Percentiles rank a stretch among this genome's conserved stretches.
phyloP scores from a whole-genome alignment of 1,139 yeast genomes.

The Lodderomyces elongisporus region DNA sequence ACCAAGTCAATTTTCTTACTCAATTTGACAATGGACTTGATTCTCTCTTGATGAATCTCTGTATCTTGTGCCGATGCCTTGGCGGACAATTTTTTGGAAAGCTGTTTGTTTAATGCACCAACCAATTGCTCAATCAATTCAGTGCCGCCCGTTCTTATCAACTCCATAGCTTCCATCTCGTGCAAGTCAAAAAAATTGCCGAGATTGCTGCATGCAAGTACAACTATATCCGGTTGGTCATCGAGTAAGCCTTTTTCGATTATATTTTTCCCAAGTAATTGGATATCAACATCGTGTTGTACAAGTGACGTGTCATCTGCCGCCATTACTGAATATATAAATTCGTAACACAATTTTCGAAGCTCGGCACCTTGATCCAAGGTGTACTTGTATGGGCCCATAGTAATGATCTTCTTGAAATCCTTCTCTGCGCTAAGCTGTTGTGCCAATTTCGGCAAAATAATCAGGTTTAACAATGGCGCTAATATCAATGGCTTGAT shows the following conservation, averaged over 20 bases:
- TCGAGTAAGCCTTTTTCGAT: constrained; percentile 33
- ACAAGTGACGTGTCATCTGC: constrained; percentile 20
- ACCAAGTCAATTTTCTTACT: constrained; percentile 11
- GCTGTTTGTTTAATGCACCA: constrained; percentile 22
- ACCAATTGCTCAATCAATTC: constrained; percentile 20
- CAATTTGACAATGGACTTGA: constrained; percentile 13
- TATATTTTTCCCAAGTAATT: constrained; percentile 24
- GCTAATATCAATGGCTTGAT: constrained; percentile 56
- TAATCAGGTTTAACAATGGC: constrained; percentile 62
- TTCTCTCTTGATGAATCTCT: constrained; percentile 15
- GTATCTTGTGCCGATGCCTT: constrained; percentile 42
- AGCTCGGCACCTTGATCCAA: constrained; percentile 76
- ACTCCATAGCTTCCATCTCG: constrained; percentile 13
- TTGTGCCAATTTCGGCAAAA: constrained; percentile 51
- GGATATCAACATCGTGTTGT: constrained; percentile 18
- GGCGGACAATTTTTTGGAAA: constrained; percentile 32
- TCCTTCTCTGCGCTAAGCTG: constrained; percentile 55
- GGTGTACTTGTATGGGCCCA: constrained; percentile 86
- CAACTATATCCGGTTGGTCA: constrained; percentile 35
- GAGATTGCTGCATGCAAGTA: constrained; percentile 33
- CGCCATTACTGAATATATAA: constrained; percentile 51
- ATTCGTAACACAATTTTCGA: constrained; percentile 70
- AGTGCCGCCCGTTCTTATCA: constrained; percentile 14
- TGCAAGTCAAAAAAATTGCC: constrained; percentile 23
- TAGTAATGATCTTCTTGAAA: constrained; percentile 63